Percentiles rank a stretch among this genome's conserved stretches.
These are phyloP conservation scores for Colletotrichum sp. DNA, from an alignment of 2,329 filamentous ascomycete genomes.

Conservation along the genomic window DNA sequence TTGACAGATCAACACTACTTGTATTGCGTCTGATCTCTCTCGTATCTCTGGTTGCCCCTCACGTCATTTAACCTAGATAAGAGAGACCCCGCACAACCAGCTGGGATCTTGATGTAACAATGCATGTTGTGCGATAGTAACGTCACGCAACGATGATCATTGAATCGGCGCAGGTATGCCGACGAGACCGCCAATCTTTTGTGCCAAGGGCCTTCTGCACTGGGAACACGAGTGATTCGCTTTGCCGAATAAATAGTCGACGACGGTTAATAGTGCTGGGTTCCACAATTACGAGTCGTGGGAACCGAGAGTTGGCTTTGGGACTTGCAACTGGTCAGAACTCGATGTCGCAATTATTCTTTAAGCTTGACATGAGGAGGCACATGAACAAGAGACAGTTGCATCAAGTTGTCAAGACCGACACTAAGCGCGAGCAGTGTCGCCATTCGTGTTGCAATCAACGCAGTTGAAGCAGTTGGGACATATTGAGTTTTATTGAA, in stretches of 20 bases:
- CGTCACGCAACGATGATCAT: background rate
- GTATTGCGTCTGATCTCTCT: background rate
- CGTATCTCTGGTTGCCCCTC: background rate
- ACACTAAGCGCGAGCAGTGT: background rate
- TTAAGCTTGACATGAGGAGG: background rate
- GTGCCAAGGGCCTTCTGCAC: background rate
- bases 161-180: background rate
- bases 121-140: background rate
- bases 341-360: background rate
- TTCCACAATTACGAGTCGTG: background rate
- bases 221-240: rapidly evolving
- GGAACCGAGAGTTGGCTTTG: background rate
- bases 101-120: background rate
- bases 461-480: background rate
- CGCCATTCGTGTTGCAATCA: background rate
- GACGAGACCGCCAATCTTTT: background rate
- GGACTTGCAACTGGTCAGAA: background rate
- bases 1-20: background rate
- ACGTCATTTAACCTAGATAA: background rate
- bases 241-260: background rate
- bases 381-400: rapidly evolving
- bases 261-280: rapidly evolving
- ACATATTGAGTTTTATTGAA: background rate
- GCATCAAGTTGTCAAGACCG: background rate
- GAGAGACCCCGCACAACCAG: background rate